Evolutionary conservation across 768 basidiomycete genomes (phyloP).

Genomic region (Mycena crocata): DNA sequence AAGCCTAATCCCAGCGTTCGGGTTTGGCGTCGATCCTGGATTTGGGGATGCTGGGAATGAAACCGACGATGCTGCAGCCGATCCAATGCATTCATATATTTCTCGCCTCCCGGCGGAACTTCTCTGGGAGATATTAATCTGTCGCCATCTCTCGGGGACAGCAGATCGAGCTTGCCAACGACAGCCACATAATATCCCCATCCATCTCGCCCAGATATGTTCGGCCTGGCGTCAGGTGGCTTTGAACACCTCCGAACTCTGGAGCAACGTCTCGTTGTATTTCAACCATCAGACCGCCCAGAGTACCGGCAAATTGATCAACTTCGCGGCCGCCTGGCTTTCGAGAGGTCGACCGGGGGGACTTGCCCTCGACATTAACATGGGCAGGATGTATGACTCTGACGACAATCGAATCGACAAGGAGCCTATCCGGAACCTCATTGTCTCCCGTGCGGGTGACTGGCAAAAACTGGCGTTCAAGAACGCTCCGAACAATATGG

Average conservation of each 20-base stretch:
- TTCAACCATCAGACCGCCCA: not conserved
- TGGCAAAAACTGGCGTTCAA: not conserved
- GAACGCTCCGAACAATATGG: not conserved
- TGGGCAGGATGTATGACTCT: not conserved
- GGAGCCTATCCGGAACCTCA: not conserved
- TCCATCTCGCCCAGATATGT: conserved; percentile 10
- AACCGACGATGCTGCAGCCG: no score
- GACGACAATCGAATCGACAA: not conserved
- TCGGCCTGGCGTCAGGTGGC: conserved; percentile 4
- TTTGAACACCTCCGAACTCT: not conserved
- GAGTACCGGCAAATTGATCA: not conserved
- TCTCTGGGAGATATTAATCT: conserved; percentile 1
- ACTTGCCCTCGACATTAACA: not conserved
- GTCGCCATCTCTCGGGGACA: not conserved
- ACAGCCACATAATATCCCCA: not conserved
- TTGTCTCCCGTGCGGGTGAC: not conserved
- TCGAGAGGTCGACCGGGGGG: not conserved
- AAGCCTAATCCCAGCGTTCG: no score
- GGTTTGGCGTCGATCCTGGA: no score
- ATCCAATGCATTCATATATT: no score
- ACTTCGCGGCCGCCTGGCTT: not conserved
- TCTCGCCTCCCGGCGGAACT: not conserved
- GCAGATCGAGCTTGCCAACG: not conserved
- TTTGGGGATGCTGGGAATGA: no score
- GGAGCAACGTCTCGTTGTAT: not conserved